Base-by-base conservation (phyloP, 2,329 filamentous ascomycete genomes). In the Karstenula rhodostoma region DNA sequence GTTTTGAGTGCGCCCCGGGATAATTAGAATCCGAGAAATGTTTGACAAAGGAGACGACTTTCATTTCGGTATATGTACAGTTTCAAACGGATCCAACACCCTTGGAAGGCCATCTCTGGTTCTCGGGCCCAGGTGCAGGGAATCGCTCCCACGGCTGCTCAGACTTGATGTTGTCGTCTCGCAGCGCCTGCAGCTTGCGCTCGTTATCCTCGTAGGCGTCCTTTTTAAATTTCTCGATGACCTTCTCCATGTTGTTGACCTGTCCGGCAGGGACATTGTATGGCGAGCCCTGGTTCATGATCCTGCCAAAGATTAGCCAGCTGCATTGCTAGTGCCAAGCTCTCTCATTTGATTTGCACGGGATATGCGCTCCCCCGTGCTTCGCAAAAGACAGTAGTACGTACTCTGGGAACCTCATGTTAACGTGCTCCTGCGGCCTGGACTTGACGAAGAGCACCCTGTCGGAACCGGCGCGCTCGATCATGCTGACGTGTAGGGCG, bases 201-300 rank as follows among this genome's bases (percentile, higher is more conserved):
- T 84, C 84, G 62, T 90, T 85, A 60, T 82, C 81, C 60, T 85
- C 83, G 71, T 80, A 78, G 59, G 86, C 84, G 70, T 85, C 72
- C 70, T 84, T 83, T 75, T 87, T 80, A 74, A 89, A 90, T 78
- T 90, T 87, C 32, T 83, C 85, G 60, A 88, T 85, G 57, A 90
- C 80, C 55, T 82, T 75, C 71, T 85, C 84, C 67, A 91, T 79
- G 71, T 89, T 84, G 51, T 83, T 84, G 57, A 83, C 77, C 63
- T 85, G 85, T 54, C 89, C 89, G 46, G 89, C 86, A 33, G 83
- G 79, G 57, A 90, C 84, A 71, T 91, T 91, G 77, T 82, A 88
- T 17, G 87, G 87, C 1, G 86, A 86, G 55, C 86, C 85, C 23
- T 79, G 77, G 73, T 90, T 90, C 78, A 90, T 85, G 65, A 85